A percentile compares a stretch with the other conserved stretches of the same genome.
Conservation (phyloP, 2,329 filamentous ascomycete genomes). For the Aureobasidium namibiae region DNA sequence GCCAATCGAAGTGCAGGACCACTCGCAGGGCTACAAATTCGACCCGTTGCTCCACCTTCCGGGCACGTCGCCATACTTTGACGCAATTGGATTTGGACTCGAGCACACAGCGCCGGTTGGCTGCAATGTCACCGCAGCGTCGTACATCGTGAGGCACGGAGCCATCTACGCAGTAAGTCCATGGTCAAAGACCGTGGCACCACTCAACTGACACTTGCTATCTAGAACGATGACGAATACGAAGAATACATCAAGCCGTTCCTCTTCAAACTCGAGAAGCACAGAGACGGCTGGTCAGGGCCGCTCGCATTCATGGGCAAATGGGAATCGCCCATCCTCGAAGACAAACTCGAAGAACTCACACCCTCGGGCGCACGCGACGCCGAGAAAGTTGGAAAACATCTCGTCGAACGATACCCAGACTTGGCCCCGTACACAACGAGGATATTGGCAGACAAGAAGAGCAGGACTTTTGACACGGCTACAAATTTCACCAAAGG, state of each 20-base stretch:
- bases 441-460: slow-evolving; percentile 21
- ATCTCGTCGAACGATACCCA: slow-evolving; percentile 15
- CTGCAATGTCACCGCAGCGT: slow-evolving; percentile 44
- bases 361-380: slow-evolving; percentile 15
- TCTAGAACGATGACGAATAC: slow-evolving; percentile 47
- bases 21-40: slow-evolving; percentile 29
- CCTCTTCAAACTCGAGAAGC: slow-evolving; percentile 26
- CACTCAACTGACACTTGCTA: neutral
- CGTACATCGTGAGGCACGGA: slow-evolving; percentile 51
- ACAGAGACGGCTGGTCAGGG: slow-evolving; percentile 13
- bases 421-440: slow-evolving; percentile 9
- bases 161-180: slow-evolving; percentile 44
- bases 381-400: slow-evolving; percentile 14
- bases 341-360: slow-evolving; percentile 15
- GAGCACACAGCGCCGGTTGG: slow-evolving; percentile 39
- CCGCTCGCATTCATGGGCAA: slow-evolving; percentile 13
- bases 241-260: slow-evolving; percentile 51
- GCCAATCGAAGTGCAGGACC: slow-evolving; percentile 5
- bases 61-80: slow-evolving; percentile 52
- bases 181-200: neutral
- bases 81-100: slow-evolving; percentile 28
- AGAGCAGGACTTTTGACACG: slow-evolving; percentile 28
- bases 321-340: slow-evolving; percentile 15
- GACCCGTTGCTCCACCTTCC: slow-evolving; percentile 47
- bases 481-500: slow-evolving; percentile 25